phyloP scores from a whole-genome alignment of 306 rosid genomes.

The Urtica urens region DNA sequence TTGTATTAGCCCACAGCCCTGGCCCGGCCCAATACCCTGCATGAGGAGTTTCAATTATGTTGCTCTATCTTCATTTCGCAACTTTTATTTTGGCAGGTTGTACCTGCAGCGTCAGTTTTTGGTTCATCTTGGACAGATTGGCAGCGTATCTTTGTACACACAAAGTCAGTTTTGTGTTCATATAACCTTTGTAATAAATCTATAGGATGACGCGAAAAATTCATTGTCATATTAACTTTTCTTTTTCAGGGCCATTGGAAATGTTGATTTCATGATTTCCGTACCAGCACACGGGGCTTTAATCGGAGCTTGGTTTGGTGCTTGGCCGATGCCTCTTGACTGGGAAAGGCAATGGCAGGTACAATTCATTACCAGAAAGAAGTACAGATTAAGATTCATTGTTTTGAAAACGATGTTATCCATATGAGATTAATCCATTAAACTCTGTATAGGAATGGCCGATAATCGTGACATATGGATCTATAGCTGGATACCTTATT shows the following conservation, averaged over 20 bases:
- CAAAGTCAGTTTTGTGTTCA: constrained; percentile 57
- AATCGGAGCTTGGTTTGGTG: constrained; percentile 94
- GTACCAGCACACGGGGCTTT: constrained; percentile 82
- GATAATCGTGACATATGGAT: constrained; percentile 75
- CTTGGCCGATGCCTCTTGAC: constrained; percentile 99
- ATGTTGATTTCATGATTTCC: constrained; percentile 57
- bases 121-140: constrained; percentile 77
- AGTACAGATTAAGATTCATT: neutral
- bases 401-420: too few species aligned
- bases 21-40: too few species aligned
- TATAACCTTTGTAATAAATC: too few species aligned
- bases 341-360: constrained; percentile 99
- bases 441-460: constrained; percentile 70
- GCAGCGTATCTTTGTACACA: constrained; percentile 61
- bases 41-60: too few species aligned
- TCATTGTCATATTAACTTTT: constrained; percentile 8
- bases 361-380: neutral
- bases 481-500: constrained; percentile 47
- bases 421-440: neutral
- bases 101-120: constrained; percentile 71
- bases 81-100: constrained; percentile 34
- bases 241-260: constrained; percentile 56
- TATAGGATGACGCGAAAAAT: neutral
- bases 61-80: too few species aligned
- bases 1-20: too few species aligned